A percentile compares a stretch with the other conserved stretches of the same genome.
phyloP scores from a whole-genome alignment of 768 basidiomycete species.

The Mrakia gelida region DNA sequence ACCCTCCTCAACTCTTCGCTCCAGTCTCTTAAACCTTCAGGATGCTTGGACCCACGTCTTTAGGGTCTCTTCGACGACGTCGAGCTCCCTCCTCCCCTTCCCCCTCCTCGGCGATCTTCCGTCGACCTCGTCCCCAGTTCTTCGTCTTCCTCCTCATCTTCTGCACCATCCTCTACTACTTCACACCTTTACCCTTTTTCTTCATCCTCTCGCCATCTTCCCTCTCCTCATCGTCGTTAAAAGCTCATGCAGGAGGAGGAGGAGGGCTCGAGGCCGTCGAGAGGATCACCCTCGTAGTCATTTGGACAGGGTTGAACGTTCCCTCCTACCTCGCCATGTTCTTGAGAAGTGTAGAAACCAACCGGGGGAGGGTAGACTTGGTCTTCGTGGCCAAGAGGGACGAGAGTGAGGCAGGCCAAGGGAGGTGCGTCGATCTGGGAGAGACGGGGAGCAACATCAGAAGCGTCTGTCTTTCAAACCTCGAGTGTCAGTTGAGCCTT shows the following conservation, averaged over 20 bases:
- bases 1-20: neutral
- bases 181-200: neutral
- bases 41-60: neutral
- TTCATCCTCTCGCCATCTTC: neutral
- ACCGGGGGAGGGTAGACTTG: conserved; percentile 19
- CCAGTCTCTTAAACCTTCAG: neutral
- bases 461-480: conserved; percentile 8
- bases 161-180: conserved; percentile 13
- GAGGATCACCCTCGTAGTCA: conserved; percentile 27
- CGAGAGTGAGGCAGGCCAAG: neutral
- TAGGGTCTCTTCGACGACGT: neutral
- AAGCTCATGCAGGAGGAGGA: neutral
- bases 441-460: conserved; percentile 9
- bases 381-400: conserved; percentile 27
- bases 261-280: neutral
- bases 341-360: conserved; percentile 21
- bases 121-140: neutral
- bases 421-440: conserved; percentile 26
- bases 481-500: conserved; percentile 19
- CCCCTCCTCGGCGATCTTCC: neutral
- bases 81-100: neutral
- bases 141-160: neutral
- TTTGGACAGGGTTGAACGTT: conserved; percentile 19
- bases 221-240: neutral
- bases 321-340: conserved; percentile 26